These are phyloP conservation scores for Colletotrichum salicis DNA, from an alignment of 2,329 filamentous ascomycete genomes.

Conservation along the genomic window DNA sequence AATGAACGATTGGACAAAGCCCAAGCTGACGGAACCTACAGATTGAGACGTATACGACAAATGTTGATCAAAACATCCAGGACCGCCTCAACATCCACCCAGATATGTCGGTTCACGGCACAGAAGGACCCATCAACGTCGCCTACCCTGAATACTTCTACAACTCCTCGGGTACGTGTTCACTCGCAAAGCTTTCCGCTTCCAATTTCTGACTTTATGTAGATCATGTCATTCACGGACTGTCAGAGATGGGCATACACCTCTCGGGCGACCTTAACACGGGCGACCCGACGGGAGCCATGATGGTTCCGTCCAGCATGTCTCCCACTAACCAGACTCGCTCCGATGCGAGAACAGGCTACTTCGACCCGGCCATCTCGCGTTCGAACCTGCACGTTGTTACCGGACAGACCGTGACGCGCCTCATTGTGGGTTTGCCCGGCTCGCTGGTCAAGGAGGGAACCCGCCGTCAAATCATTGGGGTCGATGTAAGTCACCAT, in stretches of 20 bases:
- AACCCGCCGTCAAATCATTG: slow-evolving; percentile 39
- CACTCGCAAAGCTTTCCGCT: rapidly evolving
- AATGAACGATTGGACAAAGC: neutral
- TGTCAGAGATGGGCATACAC: slow-evolving; percentile 50
- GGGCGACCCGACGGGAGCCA: slow-evolving; percentile 49
- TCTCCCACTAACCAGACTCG: slow-evolving; percentile 52
- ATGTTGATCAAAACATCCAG: slow-evolving; percentile 38
- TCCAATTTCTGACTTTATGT: neutral
- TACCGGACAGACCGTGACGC: slow-evolving; percentile 51
- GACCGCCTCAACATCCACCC: slow-evolving; percentile 42
- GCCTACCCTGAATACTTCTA: slow-evolving; percentile 52
- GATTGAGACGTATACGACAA: slow-evolving; percentile 50
- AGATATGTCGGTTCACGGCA: slow-evolving; percentile 44
- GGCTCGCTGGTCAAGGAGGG: slow-evolving; percentile 17
- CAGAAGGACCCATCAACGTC: slow-evolving; percentile 49
- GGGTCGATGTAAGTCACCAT: slow-evolving; percentile 49
- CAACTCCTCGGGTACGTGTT: slow-evolving; percentile 49
- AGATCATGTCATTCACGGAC: slow-evolving; percentile 51
- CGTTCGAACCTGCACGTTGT: slow-evolving; percentile 53
- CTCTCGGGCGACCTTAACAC: slow-evolving; percentile 49
- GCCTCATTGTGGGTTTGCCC: slow-evolving; percentile 42
- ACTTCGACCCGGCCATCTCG: slow-evolving; percentile 48
- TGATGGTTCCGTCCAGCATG: slow-evolving; percentile 51
- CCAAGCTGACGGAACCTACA: slow-evolving; percentile 28
- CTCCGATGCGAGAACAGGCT: slow-evolving; percentile 52